Percentiles rank a stretch among this genome's conserved stretches.
Evolutionary conservation across 306 rosid genomes (phyloP).

Genomic region (Lathyrus sativus): DNA sequence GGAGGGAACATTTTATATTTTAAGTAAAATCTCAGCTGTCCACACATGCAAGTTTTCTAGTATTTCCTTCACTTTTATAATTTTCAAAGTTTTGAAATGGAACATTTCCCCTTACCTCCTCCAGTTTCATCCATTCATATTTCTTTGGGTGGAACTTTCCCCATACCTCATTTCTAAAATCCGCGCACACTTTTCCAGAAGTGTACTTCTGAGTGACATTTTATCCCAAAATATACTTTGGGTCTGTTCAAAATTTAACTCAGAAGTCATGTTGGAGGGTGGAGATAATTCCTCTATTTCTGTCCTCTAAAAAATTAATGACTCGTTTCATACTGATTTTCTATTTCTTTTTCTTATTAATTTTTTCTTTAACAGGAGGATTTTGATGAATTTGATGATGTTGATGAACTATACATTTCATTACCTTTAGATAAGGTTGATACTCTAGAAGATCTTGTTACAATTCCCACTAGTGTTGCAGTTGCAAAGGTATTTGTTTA

Average conservation of each 20-base stretch:
- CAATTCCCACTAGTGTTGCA: conserved; percentile 74
- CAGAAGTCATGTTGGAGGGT: neutral
- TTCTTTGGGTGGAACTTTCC: conserved; percentile 3
- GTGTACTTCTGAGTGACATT: neutral
- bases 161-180: neutral
- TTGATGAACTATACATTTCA: conserved; percentile 85
- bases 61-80: conserved; percentile 15
- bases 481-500: conserved; percentile 67
- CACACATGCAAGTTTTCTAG: conserved; percentile 13
- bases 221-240: neutral
- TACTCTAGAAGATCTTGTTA: conserved; percentile 86
- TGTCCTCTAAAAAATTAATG: conserved; percentile 6
- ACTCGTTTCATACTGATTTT: conserved; percentile 10
- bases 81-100: conserved; percentile 34
- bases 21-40: neutral
- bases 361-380: conserved; percentile 63
- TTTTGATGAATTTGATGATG: conserved; percentile 85
- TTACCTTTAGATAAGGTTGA: conserved; percentile 93
- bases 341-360: neutral
- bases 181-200: neutral
- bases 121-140: conserved; percentile 8
- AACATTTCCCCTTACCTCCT: neutral
- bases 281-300: neutral
- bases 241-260: neutral
- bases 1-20: neutral